Evolutionary conservation across 805 yeast genomes (phyloP).

Genomic region (Monosporozyma siamensis): DNA sequence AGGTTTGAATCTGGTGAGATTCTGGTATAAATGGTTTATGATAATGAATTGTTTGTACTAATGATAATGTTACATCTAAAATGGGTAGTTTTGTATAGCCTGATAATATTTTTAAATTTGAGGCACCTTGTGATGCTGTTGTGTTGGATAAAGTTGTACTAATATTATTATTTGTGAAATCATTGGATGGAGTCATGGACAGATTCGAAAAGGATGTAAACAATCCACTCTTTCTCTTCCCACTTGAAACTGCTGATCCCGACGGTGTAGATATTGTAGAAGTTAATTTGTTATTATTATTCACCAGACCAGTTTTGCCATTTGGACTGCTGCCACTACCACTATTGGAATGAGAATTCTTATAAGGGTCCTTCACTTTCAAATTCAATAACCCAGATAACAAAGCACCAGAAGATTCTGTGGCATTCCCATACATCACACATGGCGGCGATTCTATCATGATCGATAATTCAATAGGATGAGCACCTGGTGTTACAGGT

Average conservation of each 20-base stretch:
- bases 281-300: neutral
- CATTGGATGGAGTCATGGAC: conserved; percentile 8
- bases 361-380: conserved; percentile 34
- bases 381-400: conserved; percentile 70
- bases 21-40: conserved; percentile 59
- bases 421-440: conserved; percentile 68
- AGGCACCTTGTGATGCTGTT: conserved; percentile 10
- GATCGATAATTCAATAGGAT: conserved; percentile 43
- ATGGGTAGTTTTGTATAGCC: conserved; percentile 40
- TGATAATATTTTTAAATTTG: conserved; percentile 22
- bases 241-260: too few relatives aligned
- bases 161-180: conserved; percentile 6
- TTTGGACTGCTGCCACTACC: neutral
- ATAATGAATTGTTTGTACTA: conserved; percentile 63
- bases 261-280: neutral
- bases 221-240: conserved; percentile 14
- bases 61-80: conserved; percentile 48
- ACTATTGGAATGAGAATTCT: too few relatives aligned
- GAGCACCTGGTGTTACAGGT: conserved; percentile 1
- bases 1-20: conserved; percentile 37
- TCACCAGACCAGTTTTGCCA: neutral
- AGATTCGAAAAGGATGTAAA: conserved; percentile 20
- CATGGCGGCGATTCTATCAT: conserved; percentile 87
- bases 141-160: neutral
- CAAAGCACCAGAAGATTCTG: conserved; percentile 76